Conservation (phyloP, 257 asterid species). For the Jasminum sambac region DNA sequence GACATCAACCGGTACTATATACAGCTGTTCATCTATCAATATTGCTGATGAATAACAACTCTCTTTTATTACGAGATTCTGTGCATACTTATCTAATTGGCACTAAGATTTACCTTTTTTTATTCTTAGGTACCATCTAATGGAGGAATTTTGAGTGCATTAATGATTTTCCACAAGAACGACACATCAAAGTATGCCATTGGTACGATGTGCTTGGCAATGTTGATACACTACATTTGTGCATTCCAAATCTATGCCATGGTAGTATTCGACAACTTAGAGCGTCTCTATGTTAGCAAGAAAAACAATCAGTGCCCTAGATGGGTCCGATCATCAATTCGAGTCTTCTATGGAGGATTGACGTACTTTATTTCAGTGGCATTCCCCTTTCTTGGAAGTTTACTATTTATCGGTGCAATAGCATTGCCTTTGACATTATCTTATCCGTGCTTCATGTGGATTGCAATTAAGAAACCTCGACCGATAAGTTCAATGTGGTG, state of each 20-base stretch:
- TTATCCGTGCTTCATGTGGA: slow-evolving; percentile 82
- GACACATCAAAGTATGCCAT: slow-evolving; percentile 38
- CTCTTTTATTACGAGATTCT: neutral
- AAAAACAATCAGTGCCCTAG: slow-evolving; percentile 50
- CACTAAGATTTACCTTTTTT: neutral
- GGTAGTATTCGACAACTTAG: slow-evolving; percentile 67
- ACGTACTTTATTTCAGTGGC: slow-evolving; percentile 54
- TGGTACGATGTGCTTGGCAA: slow-evolving; percentile 35
- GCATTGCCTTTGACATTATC: slow-evolving; percentile 52
- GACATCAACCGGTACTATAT: no score
- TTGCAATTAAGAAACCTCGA: slow-evolving; percentile 49
- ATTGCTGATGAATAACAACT: no score
- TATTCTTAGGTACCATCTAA: slow-evolving; percentile 31
- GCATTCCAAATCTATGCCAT: slow-evolving; percentile 69
- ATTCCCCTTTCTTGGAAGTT: slow-evolving; percentile 57
- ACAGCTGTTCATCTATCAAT: no score
- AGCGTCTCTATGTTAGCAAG: slow-evolving; percentile 43
- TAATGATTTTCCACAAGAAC: slow-evolving; percentile 28
- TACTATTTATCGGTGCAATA: slow-evolving; percentile 51
- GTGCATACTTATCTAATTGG: neutral
- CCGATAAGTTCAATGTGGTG: slow-evolving; percentile 43
- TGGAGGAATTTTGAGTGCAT: slow-evolving; percentile 46
- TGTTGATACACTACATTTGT: slow-evolving; percentile 46
- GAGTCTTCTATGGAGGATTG: slow-evolving; percentile 53
- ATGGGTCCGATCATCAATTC: slow-evolving; percentile 49